Evolutionary conservation across 805 yeast genomes (phyloP).

Genomic region (Maudiozyma bulderi): DNA sequence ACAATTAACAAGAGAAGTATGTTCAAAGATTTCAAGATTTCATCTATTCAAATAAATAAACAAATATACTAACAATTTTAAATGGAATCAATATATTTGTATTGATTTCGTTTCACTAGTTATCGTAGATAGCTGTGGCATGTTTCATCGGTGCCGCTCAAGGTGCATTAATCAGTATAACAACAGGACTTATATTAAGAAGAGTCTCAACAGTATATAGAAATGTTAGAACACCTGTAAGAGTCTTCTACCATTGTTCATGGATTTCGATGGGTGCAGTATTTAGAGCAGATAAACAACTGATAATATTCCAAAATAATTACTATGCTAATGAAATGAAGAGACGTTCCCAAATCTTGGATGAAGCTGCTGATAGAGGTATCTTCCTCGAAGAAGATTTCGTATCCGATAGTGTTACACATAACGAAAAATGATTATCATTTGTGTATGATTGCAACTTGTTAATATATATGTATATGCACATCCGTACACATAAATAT

Average conservation of each 20-base stretch:
- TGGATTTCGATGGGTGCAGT: conserved; percentile 36
- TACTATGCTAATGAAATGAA: conserved; percentile 27
- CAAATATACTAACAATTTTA: not conserved
- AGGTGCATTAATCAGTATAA: conserved; percentile 32
- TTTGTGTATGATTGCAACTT: not conserved
- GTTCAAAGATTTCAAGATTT: conserved; percentile 3
- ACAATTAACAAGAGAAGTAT: conserved; percentile 30
- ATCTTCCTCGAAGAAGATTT: conserved; percentile 31
- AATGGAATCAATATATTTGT: not conserved
- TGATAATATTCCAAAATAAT: conserved; percentile 29
- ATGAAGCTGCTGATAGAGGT: conserved; percentile 39
- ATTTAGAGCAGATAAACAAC: conserved; percentile 35
- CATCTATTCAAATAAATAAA: not conserved
- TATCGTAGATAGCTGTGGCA: conserved; percentile 27
- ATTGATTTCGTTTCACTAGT: no score
- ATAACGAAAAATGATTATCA: not conserved
- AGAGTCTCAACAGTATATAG: conserved; percentile 30
- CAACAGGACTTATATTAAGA: conserved; percentile 28
- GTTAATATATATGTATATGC: not conserved
- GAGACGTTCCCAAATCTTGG: conserved; percentile 31
- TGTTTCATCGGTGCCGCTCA: conserved; percentile 34
- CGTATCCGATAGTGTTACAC: not conserved
- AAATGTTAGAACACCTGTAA: conserved; percentile 33
- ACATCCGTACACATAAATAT: not conserved
- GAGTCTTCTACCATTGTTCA: conserved; percentile 33